phyloP scores from a whole-genome alignment of 176 grass and related monocot genomes.

The Tuctoria greenei region DNA sequence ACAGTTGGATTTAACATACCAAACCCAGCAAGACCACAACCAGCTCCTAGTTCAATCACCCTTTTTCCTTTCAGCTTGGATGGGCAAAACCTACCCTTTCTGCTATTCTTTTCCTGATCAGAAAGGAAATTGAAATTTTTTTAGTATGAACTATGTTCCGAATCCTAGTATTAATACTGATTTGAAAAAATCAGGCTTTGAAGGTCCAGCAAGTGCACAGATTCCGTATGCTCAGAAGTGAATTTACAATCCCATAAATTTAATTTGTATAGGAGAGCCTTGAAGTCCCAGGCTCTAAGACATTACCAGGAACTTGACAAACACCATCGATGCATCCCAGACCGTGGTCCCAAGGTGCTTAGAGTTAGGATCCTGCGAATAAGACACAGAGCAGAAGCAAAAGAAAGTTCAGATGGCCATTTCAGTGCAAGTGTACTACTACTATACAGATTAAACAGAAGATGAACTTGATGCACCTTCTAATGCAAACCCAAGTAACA shows the following conservation, averaged over 20 bases:
- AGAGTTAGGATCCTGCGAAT: constrained; percentile 83
- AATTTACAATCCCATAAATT: neutral
- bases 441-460: neutral
- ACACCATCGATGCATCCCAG: constrained; percentile 98
- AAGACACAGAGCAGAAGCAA: neutral
- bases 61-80: constrained; percentile 88
- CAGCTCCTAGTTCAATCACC: constrained; percentile 86
- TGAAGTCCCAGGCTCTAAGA: neutral
- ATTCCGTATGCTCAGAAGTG: neutral
- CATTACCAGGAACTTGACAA: constrained; percentile 88
- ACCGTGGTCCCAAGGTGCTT: constrained; percentile 91
- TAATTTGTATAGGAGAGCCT: neutral
- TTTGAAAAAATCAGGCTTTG: constrained; percentile 1
- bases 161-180: neutral
- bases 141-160: neutral
- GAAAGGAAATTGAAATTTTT: neutral
- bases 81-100: constrained; percentile 85
- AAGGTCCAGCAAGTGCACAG: neutral
- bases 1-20: constrained; percentile 39
- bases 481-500: neutral
- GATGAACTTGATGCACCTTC: neutral
- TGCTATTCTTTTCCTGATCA: constrained; percentile 85
- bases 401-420: neutral
- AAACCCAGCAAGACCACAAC: constrained; percentile 88
- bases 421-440: neutral